Conservation (phyloP, 2,329 filamentous ascomycete genomes). For the Xylaria sp. region DNA sequence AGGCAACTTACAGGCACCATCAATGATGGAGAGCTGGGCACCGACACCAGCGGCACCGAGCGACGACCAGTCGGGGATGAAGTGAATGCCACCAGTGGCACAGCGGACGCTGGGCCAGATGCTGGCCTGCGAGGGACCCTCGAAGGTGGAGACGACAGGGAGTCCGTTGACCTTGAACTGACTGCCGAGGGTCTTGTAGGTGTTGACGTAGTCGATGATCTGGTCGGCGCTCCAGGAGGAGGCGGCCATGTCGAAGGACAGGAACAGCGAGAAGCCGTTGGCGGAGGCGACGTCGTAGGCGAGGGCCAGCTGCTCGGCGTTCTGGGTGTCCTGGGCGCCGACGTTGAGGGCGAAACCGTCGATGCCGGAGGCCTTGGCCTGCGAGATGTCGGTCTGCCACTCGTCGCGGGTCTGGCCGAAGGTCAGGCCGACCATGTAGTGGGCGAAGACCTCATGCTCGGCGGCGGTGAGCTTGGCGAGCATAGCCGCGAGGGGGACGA, state of each 20-base stretch:
- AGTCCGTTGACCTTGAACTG: constrained; percentile 39
- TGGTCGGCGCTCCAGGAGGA: constrained; percentile 27
- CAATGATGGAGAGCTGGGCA: constrained; percentile 23
- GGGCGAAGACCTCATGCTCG: constrained; percentile 26
- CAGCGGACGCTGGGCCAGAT: constrained; percentile 40
- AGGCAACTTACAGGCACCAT: constrained; percentile 29
- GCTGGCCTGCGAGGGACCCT: constrained; percentile 39
- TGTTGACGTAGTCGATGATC: constrained; percentile 33
- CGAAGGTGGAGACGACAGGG: constrained; percentile 48
- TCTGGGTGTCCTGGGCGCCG: constrained; percentile 24
- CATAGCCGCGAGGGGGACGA: constrained; percentile 15
- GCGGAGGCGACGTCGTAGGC: constrained; percentile 32
- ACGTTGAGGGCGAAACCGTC: constrained; percentile 30
- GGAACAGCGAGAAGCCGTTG: constrained; percentile 33
- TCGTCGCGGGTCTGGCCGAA: constrained; percentile 25
- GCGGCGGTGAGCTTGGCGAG: constrained; percentile 15
- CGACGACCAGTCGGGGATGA: constrained; percentile 45
- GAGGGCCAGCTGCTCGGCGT: constrained; percentile 26
- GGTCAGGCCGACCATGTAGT: constrained; percentile 30
- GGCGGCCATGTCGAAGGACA: constrained; percentile 34
- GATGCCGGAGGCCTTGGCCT: constrained; percentile 26
- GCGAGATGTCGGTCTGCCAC: constrained; percentile 27
- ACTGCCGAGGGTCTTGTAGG: constrained; percentile 34
- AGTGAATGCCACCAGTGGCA: constrained; percentile 35
- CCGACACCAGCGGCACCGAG: constrained; percentile 35